phyloP scores from a whole-genome alignment of 768 basidiomycete species.

The Epithele typhae region DNA sequence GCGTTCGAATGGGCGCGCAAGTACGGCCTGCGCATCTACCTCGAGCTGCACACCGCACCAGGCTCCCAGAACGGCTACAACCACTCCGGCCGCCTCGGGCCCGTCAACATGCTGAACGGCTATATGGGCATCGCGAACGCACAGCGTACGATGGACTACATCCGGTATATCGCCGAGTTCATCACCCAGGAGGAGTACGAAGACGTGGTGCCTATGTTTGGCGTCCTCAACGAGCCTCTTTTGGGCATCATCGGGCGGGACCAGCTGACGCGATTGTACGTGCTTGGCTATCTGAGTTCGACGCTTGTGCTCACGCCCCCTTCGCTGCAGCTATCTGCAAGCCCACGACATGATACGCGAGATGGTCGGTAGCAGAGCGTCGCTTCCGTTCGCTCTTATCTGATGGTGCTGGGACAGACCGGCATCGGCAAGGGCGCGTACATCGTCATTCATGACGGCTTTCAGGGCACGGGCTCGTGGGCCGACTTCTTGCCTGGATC shows the following conservation, averaged over 20 bases:
- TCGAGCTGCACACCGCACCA: constrained; percentile 81
- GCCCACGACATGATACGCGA: constrained; percentile 62
- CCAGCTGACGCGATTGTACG: constrained; percentile 59
- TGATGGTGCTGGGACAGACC: constrained; percentile 9
- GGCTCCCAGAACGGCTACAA: constrained; percentile 76
- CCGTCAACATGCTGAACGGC: constrained; percentile 61
- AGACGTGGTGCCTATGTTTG: constrained; percentile 58
- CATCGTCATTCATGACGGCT: constrained; percentile 53
- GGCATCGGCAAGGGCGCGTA: constrained; percentile 66
- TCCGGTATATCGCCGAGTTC: constrained; percentile 78
- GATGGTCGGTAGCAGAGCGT: constrained; percentile 81
- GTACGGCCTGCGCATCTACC: constrained; percentile 79
- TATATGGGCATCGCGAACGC: constrained; percentile 91
- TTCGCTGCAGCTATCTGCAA: constrained; percentile 47
- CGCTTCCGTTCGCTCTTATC: constrained; percentile 32
- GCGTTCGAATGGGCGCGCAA: constrained; percentile 84
- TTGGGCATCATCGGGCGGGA: constrained; percentile 51
- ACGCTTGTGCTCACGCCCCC: background rate
- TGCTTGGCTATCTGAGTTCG: constrained; percentile 1
- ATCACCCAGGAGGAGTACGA: constrained; percentile 73
- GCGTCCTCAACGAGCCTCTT: constrained; percentile 64
- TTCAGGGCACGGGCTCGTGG: constrained; percentile 43
- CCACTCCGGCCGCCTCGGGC: constrained; percentile 57
- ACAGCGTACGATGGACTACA: constrained; percentile 72
- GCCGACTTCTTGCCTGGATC: constrained; percentile 39